Evolutionary conservation across 2,329 filamentous ascomycete species (phyloP), one percentile per base, ranked within the genome.

Genomic region (Thelonectria olida): DNA sequence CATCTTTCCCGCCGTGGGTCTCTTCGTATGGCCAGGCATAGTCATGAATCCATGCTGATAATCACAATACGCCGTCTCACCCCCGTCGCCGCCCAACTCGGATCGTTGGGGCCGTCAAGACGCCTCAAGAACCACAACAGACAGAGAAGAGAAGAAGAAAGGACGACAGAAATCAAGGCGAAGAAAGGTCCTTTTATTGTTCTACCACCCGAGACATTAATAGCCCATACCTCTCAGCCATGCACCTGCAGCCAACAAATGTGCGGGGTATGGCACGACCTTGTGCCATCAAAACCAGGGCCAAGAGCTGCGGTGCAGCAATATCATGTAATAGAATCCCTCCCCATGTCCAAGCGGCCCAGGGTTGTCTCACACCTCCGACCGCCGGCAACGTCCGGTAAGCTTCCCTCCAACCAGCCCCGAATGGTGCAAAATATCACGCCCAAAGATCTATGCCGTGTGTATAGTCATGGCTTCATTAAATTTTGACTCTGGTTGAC

Each of bases 251-350:
- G 31, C 49, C 47, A 56, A 57, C 53, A 56, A 23, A 22, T 38
- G 39, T 69, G 68, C 61, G 68, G 68, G 68, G 63, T 64, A 69
- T 67, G 49, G 67, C 62, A 66, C 68, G 68, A 71, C 56, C 17
- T 60, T 61, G 54, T 53, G 56, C 50, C 34, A 34, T 58, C 42
- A 67, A 61, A 41, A 36, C 22, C 22, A 62, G 17, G 52, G 65
- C 65, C 68, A 68, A 69, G 60, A 71, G 57, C 62, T 70, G 69
- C 68, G 70, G 60, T 69, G 57, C 62, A 68, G 68, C 67, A 71
- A 47, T 56, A 54, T 71, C 67, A 70, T 67, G 69, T 67, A 71
- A 71, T 53, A 27, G 54, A 63, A 68, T 64, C 53, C n/a, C 41
- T 10, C 53, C 57, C 51, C 28, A 61, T 54, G 58, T 60, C 59